Conservation (phyloP, 495 filamentous ascomycete species). For the Clohesyomyces aquaticus region DNA sequence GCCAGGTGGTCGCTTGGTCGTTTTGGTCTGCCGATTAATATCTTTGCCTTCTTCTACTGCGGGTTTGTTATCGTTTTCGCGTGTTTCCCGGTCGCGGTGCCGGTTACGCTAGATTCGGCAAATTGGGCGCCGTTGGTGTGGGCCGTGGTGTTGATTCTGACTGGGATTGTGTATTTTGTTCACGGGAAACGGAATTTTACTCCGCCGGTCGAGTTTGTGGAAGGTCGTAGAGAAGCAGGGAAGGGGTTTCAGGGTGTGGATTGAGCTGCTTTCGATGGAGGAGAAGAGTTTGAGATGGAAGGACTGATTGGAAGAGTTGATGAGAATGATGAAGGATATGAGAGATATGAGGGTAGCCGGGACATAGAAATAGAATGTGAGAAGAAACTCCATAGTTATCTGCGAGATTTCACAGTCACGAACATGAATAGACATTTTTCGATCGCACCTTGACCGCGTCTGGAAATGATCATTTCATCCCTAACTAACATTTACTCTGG, state of each 20-base stretch:
- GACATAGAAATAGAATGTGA: too few species aligned
- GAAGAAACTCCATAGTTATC: too few species aligned
- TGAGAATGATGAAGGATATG: neutral
- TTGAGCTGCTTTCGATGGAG: constrained; percentile 13
- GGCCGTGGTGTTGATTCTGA: constrained; percentile 39
- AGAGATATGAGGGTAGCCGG: too few species aligned
- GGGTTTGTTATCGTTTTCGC: constrained; percentile 41
- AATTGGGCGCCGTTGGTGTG: constrained; percentile 46
- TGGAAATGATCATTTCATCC: too few species aligned
- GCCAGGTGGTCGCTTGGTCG: constrained; percentile 46
- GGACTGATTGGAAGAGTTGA: neutral
- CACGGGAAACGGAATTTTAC: constrained; percentile 45
- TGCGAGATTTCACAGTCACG: too few species aligned
- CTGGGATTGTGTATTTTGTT: constrained; percentile 38
- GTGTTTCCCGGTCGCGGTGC: constrained; percentile 44
- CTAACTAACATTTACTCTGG: too few species aligned
- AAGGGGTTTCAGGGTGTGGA: constrained; percentile 41
- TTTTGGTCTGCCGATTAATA: constrained; percentile 45
- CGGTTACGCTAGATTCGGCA: constrained; percentile 33
- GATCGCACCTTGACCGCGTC: too few species aligned
- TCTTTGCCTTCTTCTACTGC: constrained; percentile 44
- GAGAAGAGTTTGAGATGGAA: constrained; percentile 5
- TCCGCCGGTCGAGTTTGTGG: constrained; percentile 46
- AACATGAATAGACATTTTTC: too few species aligned
- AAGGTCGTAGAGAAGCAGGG: constrained; percentile 44